Base-by-base conservation (phyloP, 169 alveolate species). In the Ichthyophthirius multifiliis region DNA sequence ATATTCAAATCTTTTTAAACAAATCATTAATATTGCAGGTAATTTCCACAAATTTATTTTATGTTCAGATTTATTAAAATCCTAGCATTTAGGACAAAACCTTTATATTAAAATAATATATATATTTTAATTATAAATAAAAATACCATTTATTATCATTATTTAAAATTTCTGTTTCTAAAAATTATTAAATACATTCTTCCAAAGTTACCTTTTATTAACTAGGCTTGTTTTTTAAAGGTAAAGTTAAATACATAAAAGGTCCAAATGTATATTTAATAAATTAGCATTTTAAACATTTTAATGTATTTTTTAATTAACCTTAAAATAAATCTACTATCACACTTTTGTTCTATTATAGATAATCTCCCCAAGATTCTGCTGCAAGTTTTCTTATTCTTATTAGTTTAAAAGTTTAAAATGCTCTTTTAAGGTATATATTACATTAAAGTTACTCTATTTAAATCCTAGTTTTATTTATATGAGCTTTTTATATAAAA, bases 31-130 rank as follows among this genome's bases (percentile, higher is more conserved):
- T 45, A 92, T 86, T 4, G 46, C 41, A 13, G 96, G 96, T n/a
- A 85, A 76, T 83, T 86, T 90, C 81, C 90, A 94, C 31, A 94
- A 75, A 65, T 91, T 84, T 18, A 92, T 82, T 46, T 84, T 82
- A 64, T 94, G 92, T 35, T 67, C 75, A 10, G 95, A 94, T 37
- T 84, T 74, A 18, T 79, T 85, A 73, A 89, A 87, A 35, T 87
- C 85, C 65, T 92, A 77, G 77, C 96, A 94, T 41, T 78, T 87
- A 64, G 76, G 71, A 76, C 97, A 94, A 78, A 80, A 94, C 94
- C 95, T 55, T 79, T 83, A 65, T 87, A 76, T 87, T 90, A 15
- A 75, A 82, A 30, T 67, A 63, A 65, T 79, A 89, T 37, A 88
- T 75, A 75, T 44, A 32, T 83, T 91, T 47, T 20, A 47, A n/a